Conservation (phyloP, 169 alveolate species). For the Eimeria praecox region DNA sequence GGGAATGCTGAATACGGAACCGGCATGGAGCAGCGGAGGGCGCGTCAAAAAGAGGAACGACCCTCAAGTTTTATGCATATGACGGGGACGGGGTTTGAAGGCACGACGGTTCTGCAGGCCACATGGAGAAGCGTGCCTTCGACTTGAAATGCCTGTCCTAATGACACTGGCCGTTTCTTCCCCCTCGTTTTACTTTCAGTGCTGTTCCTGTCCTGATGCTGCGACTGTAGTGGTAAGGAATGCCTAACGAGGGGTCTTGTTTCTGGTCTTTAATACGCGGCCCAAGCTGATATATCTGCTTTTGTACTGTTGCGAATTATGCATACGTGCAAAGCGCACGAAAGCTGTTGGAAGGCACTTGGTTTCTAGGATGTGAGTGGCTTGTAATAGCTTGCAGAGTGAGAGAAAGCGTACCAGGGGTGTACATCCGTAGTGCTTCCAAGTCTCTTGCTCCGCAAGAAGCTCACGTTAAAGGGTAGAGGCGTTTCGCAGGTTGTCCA, state of each 20-base stretch:
- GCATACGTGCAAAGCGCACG: neutral
- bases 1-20: neutral
- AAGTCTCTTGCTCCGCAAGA: neutral
- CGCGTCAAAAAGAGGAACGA: neutral
- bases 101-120: neutral
- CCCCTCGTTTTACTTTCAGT: neutral
- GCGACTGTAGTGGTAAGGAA: neutral
- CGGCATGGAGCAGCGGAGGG: neutral
- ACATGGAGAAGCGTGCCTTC: neutral
- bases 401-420: neutral
- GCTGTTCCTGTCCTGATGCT: neutral
- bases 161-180: neutral
- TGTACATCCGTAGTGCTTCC: neutral
- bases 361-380: neutral
- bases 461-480: neutral
- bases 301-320: neutral
- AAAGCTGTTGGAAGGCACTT: neutral
- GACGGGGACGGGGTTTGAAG: neutral
- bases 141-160: neutral
- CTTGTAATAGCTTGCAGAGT: neutral
- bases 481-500: neutral
- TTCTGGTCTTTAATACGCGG: neutral
- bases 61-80: neutral
- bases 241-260: neutral
- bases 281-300: neutral